Evolutionary conservation across 2,329 filamentous ascomycete genomes (phyloP).

Genomic region (Chrysoporthe austroafricana): DNA sequence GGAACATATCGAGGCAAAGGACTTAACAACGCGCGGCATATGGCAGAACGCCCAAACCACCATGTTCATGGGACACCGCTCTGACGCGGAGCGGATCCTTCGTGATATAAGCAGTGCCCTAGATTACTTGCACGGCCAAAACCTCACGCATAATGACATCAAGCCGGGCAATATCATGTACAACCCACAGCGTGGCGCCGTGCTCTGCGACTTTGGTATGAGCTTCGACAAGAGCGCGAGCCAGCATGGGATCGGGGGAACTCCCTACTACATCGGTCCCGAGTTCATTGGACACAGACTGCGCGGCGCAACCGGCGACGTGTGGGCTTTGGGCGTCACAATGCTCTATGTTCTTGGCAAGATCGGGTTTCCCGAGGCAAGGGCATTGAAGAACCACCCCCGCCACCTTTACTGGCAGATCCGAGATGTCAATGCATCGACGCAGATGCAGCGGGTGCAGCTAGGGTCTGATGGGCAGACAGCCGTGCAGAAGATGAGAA

Average conservation of each 20-base stretch:
- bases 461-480: slow-evolving; percentile 27
- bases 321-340: slow-evolving; percentile 63
- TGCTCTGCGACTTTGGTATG: slow-evolving; percentile 64
- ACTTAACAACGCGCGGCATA: slow-evolving; percentile 52
- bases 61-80: slow-evolving; percentile 52
- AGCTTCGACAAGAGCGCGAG: slow-evolving; percentile 54
- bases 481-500: slow-evolving; percentile 52
- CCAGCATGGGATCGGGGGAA: slow-evolving; percentile 50
- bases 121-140: slow-evolving; percentile 58
- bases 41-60: slow-evolving; percentile 49
- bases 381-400: slow-evolving; percentile 51
- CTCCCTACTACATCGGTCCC: slow-evolving; percentile 64
- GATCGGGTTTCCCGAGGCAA: slow-evolving; percentile 58
- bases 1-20: slow-evolving; percentile 62
- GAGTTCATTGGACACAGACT: slow-evolving; percentile 61
- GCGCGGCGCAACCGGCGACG: slow-evolving; percentile 59
- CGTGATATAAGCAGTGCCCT: slow-evolving; percentile 58
- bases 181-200: slow-evolving; percentile 60
- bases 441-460: slow-evolving; percentile 37
- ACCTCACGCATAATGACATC: slow-evolving; percentile 64
- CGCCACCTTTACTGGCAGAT: slow-evolving; percentile 62
- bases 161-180: slow-evolving; percentile 66
- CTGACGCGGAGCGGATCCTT: slow-evolving; percentile 57
- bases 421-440: slow-evolving; percentile 52
- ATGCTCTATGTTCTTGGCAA: slow-evolving; percentile 63